A percentile compares a stretch with the other conserved stretches of the same genome.
phyloP scores from a whole-genome alignment of 495 filamentous ascomycete species.

The Penicillium crystallinum region DNA sequence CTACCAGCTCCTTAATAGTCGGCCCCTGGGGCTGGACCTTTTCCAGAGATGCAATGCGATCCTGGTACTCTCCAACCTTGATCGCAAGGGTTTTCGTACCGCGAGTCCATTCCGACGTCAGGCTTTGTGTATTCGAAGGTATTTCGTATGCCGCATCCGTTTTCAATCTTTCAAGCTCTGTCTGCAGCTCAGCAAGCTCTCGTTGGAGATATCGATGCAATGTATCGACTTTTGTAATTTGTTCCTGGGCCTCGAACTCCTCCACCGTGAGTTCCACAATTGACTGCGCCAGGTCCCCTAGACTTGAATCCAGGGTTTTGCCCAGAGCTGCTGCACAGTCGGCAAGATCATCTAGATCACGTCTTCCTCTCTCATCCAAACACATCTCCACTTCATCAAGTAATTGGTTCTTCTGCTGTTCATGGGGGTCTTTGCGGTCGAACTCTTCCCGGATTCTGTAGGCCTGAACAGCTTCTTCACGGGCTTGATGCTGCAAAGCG shows the following conservation, averaged over 20 bases:
- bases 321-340: constrained; percentile 31
- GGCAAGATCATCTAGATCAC: constrained; percentile 37
- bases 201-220: constrained; percentile 41
- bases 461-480: constrained; percentile 33
- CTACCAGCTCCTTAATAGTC: constrained; percentile 47
- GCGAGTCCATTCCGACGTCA: constrained; percentile 59
- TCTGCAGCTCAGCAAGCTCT: constrained; percentile 34
- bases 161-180: constrained; percentile 36
- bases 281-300: constrained; percentile 33
- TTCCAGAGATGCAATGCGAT: constrained; percentile 41
- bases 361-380: constrained; percentile 33
- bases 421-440: constrained; percentile 23
- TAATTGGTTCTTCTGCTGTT: constrained; percentile 32
- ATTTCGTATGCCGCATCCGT: constrained; percentile 46
- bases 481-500: constrained; percentile 43
- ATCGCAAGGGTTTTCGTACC: constrained; percentile 53
- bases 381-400: constrained; percentile 38
- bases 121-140: constrained; percentile 45
- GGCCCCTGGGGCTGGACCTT: constrained; percentile 32
- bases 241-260: constrained; percentile 35
- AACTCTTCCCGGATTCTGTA: constrained; percentile 30
- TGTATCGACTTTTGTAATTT: constrained; percentile 53
- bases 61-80: constrained; percentile 54
- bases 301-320: constrained; percentile 27
- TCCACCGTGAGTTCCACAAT: constrained; percentile 41